Percentiles rank a stretch among this genome's conserved stretches.
These are phyloP conservation scores for Candida hungchunana DNA, from an alignment of 805 yeast species.

Conservation along the genomic window DNA sequence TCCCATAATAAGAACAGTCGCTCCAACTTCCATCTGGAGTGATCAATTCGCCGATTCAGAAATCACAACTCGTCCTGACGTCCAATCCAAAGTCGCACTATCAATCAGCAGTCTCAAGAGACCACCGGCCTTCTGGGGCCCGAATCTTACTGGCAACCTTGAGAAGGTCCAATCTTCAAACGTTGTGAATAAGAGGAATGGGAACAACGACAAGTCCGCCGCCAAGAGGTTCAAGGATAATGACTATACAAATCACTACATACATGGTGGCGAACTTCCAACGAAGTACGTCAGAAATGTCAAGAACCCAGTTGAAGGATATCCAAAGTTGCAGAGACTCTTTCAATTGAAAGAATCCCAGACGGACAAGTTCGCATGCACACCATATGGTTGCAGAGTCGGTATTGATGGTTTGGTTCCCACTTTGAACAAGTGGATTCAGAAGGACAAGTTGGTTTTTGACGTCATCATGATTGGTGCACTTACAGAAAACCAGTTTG, in stretches of 20 bases:
- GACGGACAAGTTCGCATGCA: slow-evolving; percentile 45
- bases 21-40: no score
- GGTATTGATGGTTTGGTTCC: slow-evolving; percentile 49
- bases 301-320: slow-evolving; percentile 68
- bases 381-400: slow-evolving; percentile 64
- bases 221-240: slow-evolving; percentile 42
- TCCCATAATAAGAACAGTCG: no score
- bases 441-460: slow-evolving; percentile 54
- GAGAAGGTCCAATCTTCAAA: no score
- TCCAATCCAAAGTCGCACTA: no score
- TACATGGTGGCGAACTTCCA: slow-evolving; percentile 62
- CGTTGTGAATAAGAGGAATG: no score
- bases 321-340: slow-evolving; percentile 73
- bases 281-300: slow-evolving; percentile 62
- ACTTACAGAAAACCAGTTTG: slow-evolving; percentile 66
- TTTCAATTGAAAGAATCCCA: slow-evolving; percentile 63
- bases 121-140: no score
- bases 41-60: no score
- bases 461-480: slow-evolving; percentile 94
- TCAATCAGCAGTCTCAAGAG: no score
- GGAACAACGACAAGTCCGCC: slow-evolving; percentile 1
- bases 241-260: slow-evolving; percentile 67
- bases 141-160: no score
- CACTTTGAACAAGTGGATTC: slow-evolving; percentile 58
- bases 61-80: no score